Evolutionary conservation across 139 green algal genomes (phyloP).

Genomic region (Ettlia oleoabundans): DNA sequence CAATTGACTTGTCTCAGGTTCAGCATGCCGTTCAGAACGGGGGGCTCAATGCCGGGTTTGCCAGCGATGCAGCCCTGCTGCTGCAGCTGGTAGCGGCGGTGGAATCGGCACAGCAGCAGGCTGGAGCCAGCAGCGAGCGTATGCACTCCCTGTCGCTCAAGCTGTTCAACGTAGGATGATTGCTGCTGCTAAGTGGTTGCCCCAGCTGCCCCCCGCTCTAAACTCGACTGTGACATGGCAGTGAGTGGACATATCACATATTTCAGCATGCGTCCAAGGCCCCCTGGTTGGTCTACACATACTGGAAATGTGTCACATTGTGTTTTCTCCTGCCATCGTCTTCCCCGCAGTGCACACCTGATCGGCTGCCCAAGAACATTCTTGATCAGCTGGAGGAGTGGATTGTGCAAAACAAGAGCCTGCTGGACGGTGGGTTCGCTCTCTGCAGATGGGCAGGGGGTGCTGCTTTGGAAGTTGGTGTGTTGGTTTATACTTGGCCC

Average conservation of each 20-base stretch:
- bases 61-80: conserved; percentile 21
- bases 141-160: conserved; percentile 26
- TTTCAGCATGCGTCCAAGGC: no score
- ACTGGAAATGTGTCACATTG: no score
- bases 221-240: no score
- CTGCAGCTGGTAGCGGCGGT: conserved; percentile 25
- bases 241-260: no score
- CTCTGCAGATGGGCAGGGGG: background rate
- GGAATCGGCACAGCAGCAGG: conserved; percentile 1
- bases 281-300: no score
- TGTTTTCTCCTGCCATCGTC: background rate
- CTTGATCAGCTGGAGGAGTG: conserved; percentile 34
- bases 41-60: background rate
- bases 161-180: conserved; percentile 20
- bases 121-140: background rate
- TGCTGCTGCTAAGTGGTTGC: background rate
- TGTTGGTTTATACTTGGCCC: no score
- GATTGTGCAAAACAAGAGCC: conserved; percentile 24
- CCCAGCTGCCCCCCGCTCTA: no score
- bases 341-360: conserved; percentile 27
- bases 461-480: no score
- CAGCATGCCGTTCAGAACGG: conserved; percentile 7
- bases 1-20: conserved; percentile 2
- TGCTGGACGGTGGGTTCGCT: conserved; percentile 21
- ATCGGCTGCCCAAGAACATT: conserved; percentile 25